These are phyloP conservation scores for Recurvomyces mirabilis DNA, from an alignment of 495 filamentous ascomycete species.

Conservation along the genomic window DNA sequence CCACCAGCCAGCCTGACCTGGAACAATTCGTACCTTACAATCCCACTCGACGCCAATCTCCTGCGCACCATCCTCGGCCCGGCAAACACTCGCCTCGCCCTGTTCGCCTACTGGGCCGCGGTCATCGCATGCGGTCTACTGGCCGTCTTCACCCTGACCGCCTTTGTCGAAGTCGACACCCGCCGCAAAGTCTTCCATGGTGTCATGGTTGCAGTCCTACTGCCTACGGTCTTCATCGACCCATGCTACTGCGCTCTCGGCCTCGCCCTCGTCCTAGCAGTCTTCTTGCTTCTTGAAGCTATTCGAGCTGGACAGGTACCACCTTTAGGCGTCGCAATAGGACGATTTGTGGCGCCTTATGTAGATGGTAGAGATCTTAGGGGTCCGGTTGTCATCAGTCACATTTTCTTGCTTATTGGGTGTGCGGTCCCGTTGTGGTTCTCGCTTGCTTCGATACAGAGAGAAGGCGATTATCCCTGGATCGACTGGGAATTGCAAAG, in stretches of 20 bases:
- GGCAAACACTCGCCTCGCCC: constrained; percentile 69
- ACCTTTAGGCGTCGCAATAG: constrained; percentile 71
- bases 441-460: constrained; percentile 53
- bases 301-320: constrained; percentile 85
- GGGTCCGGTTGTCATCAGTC: constrained; percentile 86
- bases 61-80: constrained; percentile 42
- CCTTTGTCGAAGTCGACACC: constrained; percentile 70
- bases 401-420: constrained; percentile 94
- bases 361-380: constrained; percentile 88
- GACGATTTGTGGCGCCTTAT: constrained; percentile 78
- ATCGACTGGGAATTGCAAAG: constrained; percentile 57
- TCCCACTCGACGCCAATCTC: constrained; percentile 1
- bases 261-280: constrained; percentile 56
- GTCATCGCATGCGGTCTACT: constrained; percentile 60
- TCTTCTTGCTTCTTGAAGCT: constrained; percentile 81
- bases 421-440: constrained; percentile 94
- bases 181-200: constrained; percentile 98
- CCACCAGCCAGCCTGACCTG: constrained; percentile 21
- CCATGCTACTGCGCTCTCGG: constrained; percentile 72
- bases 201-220: constrained; percentile 92
- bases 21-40: background rate
- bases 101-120: constrained; percentile 59
- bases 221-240: constrained; percentile 75
- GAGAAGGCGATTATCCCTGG: constrained; percentile 42
- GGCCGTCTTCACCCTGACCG: constrained; percentile 59